These are phyloP conservation scores for Phytophthora ohioensis DNA, from an alignment of 352 stramenopile genomes.

Conservation along the genomic window DNA sequence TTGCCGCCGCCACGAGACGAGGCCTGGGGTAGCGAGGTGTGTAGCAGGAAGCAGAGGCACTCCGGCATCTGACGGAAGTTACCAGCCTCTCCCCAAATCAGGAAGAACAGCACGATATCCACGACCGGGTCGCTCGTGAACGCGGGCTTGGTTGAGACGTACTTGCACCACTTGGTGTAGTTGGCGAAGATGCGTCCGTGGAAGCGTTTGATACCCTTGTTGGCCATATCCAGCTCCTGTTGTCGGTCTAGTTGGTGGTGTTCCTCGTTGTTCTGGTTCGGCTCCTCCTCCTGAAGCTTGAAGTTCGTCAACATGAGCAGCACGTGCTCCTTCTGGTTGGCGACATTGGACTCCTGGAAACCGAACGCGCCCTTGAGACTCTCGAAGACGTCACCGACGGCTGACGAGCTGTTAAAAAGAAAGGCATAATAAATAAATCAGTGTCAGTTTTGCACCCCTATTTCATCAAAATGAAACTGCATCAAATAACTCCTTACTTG, in stretches of 20 bases:
- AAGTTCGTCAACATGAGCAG: conserved; percentile 85
- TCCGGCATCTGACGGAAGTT: conserved; percentile 89
- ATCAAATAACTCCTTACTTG: conserved; percentile 39
- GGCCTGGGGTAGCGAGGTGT: conserved; percentile 79
- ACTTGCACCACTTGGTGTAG: conserved; percentile 92
- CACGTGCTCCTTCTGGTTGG: conserved; percentile 85
- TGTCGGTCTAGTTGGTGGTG: conserved; percentile 69
- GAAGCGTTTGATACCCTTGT: conserved; percentile 82
- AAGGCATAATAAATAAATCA: conserved; percentile 15
- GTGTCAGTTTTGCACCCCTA: conserved; percentile 2
- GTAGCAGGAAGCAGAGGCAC: conserved; percentile 82
- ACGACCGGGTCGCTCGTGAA: conserved; percentile 84
- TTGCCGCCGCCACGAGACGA: conserved; percentile 62
- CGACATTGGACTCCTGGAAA: conserved; percentile 93
- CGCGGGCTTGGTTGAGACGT: conserved; percentile 79
- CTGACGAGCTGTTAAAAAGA: conserved; percentile 51
- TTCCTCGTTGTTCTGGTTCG: conserved; percentile 34
- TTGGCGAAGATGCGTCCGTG: conserved; percentile 83
- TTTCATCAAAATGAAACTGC: background rate
- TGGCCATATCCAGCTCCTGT: conserved; percentile 74
- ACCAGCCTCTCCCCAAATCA: conserved; percentile 87
- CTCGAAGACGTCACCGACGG: conserved; percentile 87
- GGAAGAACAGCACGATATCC: conserved; percentile 85
- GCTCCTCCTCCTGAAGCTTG: conserved; percentile 74
- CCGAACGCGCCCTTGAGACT: conserved; percentile 95